Conservation (phyloP, 1,284 basidiomycete genomes). For the Papiliotrema terrestris region DNA sequence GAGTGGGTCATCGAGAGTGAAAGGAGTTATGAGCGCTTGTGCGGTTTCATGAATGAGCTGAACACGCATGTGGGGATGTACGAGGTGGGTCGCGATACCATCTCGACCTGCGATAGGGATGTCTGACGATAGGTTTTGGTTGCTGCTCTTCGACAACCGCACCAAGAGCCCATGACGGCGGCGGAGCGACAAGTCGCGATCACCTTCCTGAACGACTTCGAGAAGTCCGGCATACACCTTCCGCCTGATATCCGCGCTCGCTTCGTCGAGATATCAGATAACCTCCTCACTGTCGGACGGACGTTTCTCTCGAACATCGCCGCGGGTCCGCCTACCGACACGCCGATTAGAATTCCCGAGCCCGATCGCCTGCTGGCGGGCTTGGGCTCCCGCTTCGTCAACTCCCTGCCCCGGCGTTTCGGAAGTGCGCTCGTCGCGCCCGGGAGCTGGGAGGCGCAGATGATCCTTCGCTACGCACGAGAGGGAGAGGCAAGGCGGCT, state of each 20-base stretch:
- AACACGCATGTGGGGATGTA: constrained; percentile 95
- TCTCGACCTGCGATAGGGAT: not conserved
- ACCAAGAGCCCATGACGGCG: constrained; percentile 34
- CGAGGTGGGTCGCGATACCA: constrained; percentile 56
- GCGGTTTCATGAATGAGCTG: constrained; percentile 95
- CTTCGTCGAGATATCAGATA: constrained; percentile 88
- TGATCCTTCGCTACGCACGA: constrained; percentile 83
- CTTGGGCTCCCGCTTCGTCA: constrained; percentile 41
- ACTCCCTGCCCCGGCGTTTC: constrained; percentile 57
- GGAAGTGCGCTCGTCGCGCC: constrained; percentile 66
- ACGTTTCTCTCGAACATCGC: constrained; percentile 69
- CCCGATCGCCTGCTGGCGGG: constrained; percentile 38
- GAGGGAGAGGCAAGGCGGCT: constrained; percentile 74
- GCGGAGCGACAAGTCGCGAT: constrained; percentile 68
- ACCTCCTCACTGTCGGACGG: constrained; percentile 83
- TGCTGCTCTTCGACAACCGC: constrained; percentile 43
- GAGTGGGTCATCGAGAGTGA: constrained; percentile 82
- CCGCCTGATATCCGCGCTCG: constrained; percentile 69
- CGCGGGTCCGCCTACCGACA: constrained; percentile 23
- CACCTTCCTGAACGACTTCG: constrained; percentile 94
- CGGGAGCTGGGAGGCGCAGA: constrained; percentile 81
- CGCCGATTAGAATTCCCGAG: constrained; percentile 42
- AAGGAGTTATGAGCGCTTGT: constrained; percentile 82
- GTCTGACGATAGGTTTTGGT: constrained; percentile 35
- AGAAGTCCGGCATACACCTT: constrained; percentile 92